phyloP scores from a whole-genome alignment of 768 basidiomycete species.

The Mycena indigotica region DNA sequence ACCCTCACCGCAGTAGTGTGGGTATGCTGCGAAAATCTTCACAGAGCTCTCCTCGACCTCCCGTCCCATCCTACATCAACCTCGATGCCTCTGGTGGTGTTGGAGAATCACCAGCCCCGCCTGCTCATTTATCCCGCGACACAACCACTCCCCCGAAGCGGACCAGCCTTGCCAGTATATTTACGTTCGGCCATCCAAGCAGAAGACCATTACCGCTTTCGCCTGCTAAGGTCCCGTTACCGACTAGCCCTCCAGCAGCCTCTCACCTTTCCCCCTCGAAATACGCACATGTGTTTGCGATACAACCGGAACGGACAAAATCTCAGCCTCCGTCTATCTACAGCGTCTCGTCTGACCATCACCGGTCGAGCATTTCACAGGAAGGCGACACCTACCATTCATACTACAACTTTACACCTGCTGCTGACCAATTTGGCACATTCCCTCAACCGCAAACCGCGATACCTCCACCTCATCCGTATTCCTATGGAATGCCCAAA shows the following conservation, averaged over 20 bases:
- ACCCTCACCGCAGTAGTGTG: constrained; percentile 36
- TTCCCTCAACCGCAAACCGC: constrained; percentile 20
- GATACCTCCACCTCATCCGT: constrained; percentile 46
- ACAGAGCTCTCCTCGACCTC: constrained; percentile 32
- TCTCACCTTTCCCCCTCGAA: constrained; percentile 1
- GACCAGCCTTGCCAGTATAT: constrained; percentile 56
- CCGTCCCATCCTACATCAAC: constrained; percentile 45
- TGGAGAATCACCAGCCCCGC: constrained; percentile 63
- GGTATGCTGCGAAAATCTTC: constrained; percentile 36
- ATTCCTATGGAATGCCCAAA: constrained; percentile 43
- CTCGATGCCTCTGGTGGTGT: constrained; percentile 58
- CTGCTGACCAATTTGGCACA: constrained; percentile 17
- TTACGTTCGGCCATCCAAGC: constrained; percentile 45
- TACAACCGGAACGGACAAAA: constrained; percentile 3
- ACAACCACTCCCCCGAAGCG: constrained; percentile 35
- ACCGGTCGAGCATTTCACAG: constrained; percentile 11
- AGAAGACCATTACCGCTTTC: constrained; percentile 27
- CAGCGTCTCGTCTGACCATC: constrained; percentile 18
- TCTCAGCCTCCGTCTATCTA: constrained; percentile 18
- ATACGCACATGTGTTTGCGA: constrained; percentile 10
- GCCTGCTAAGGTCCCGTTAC: constrained; percentile 21
- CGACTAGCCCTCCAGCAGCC: constrained; percentile 13
- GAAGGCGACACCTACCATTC: constrained; percentile 21
- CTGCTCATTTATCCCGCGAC: constrained; percentile 31
- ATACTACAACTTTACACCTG: constrained; percentile 20